Conservation (phyloP, 2,329 filamentous ascomycete genomes). For the Fonsecaea pedrosoi region DNA sequence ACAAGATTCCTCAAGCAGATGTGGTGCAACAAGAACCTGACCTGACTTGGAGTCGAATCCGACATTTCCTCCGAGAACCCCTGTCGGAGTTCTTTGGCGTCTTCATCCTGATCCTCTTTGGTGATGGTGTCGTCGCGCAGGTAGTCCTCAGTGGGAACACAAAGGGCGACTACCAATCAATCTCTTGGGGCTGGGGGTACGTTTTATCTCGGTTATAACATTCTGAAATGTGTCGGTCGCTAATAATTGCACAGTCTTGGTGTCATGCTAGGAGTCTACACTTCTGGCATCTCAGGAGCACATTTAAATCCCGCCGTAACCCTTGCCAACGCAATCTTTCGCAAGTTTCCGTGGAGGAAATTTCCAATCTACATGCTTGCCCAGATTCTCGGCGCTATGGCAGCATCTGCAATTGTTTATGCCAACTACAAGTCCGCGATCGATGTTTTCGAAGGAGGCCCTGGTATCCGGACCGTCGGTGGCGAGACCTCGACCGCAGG, state of each 20-base stretch:
- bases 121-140: slow-evolving; percentile 74
- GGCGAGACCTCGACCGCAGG: slow-evolving; percentile 67
- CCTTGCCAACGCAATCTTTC: slow-evolving; percentile 72
- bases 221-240: background rate
- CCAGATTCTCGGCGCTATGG: slow-evolving; percentile 71
- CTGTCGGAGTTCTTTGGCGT: slow-evolving; percentile 73
- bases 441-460: slow-evolving; percentile 66
- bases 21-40: slow-evolving; percentile 40
- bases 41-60: slow-evolving; percentile 61
- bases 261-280: slow-evolving; percentile 73
- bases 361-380: slow-evolving; percentile 72
- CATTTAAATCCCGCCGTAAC: slow-evolving; percentile 77
- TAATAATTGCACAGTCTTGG: slow-evolving; percentile 64
- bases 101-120: slow-evolving; percentile 72
- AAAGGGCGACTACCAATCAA: slow-evolving; percentile 59
- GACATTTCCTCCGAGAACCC: slow-evolving; percentile 61
- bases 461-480: slow-evolving; percentile 66
- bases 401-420: slow-evolving; percentile 66
- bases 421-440: slow-evolving; percentile 71
- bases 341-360: slow-evolving; percentile 71
- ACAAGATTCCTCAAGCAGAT: slow-evolving; percentile 44
- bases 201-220: slow-evolving; percentile 25
- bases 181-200: slow-evolving; percentile 59
- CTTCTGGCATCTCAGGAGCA: slow-evolving; percentile 64
- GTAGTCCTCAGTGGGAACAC: slow-evolving; percentile 63